Base-by-base conservation (phyloP, 2,329 filamentous ascomycete species). In the Sarocladium strictum region DNA sequence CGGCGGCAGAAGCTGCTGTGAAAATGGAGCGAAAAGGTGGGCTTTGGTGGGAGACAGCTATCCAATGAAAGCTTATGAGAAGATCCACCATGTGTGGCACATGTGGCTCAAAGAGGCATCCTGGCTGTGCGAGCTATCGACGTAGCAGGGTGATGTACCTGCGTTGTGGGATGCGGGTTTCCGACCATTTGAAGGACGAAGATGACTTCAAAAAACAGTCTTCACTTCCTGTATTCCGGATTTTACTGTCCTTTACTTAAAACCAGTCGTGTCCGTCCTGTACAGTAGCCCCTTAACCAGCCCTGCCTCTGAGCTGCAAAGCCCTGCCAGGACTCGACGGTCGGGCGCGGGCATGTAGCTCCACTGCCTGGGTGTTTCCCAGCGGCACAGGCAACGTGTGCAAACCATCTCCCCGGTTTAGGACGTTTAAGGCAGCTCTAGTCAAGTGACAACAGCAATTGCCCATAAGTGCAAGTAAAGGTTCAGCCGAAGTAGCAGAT, bases 1-100 rank as follows among this genome's bases (percentile, higher is more conserved):
- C 47, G 47, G 27, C 17, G 29, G 47, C 26, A 51, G 47, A 49
- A 49, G 43, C 43, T 49, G 43, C 27, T 33, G 47, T 11, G 27
- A 35, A 51, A 51, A 51, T 51, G 47, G 47, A 53, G 38, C 15
- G 37, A 54, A 50, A 54, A 54, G 53, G 53, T 53, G 52, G 52
- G 26, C 52, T 53, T 23, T 43, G 37, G 38, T 53, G 24, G 52
- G 37, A 33, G 52, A 33, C 12, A 53, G 37, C 37, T 40, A 27
- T 27, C 52, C 52, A 43, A 33, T 40, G 37, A 33, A n/a, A 35
- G 37, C 37, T 10, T 11, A 19, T 53, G 23, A 11, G 7, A 4
- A 10, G 47, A 35, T 21, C 47, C 27, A 51, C 47, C 35, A 7
- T 23, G 12, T 51, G 47, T 33, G 26, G 47, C 47, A 19, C 40